Percentiles rank a stretch among this genome's conserved stretches.
Conservation (phyloP, 2,329 filamentous ascomycete species). For the Cladobotryum mycophilum region DNA sequence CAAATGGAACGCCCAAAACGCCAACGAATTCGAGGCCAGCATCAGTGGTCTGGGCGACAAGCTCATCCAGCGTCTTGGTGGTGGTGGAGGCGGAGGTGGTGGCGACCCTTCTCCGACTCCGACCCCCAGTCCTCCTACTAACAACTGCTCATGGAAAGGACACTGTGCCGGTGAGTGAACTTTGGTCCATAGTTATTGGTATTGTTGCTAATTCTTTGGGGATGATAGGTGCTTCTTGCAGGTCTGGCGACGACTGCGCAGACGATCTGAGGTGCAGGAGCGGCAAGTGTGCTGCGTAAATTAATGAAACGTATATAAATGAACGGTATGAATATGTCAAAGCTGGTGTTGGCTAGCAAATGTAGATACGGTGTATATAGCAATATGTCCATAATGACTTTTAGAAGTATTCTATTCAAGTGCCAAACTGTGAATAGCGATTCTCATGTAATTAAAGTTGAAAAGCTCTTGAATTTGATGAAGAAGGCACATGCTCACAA, state of each 20-base stretch:
- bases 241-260: constrained; percentile 13
- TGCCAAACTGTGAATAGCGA: too few relatives aligned
- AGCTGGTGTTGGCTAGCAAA: too few relatives aligned
- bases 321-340: too few relatives aligned
- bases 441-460: too few relatives aligned
- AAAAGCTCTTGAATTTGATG: too few relatives aligned
- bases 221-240: constrained; percentile 2
- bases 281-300: constrained; percentile 13
- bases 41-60: constrained; percentile 44
- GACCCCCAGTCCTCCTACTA: background rate
- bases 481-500: too few relatives aligned
- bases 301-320: too few relatives aligned
- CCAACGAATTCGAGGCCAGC: constrained; percentile 46
- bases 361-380: too few relatives aligned
- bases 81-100: constrained; percentile 6
- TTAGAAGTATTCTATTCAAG: too few relatives aligned
- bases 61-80: constrained; percentile 35
- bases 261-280: constrained; percentile 14
- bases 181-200: too few relatives aligned
- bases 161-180: constrained; percentile 10
- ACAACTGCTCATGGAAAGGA: constrained; percentile 15
- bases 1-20: constrained; percentile 46
- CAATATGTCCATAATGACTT: too few relatives aligned
- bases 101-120: background rate
- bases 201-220: too few relatives aligned